phyloP scores from a whole-genome alignment of 1,284 basidiomycete species.

The Ceratobasidium sp. region DNA sequence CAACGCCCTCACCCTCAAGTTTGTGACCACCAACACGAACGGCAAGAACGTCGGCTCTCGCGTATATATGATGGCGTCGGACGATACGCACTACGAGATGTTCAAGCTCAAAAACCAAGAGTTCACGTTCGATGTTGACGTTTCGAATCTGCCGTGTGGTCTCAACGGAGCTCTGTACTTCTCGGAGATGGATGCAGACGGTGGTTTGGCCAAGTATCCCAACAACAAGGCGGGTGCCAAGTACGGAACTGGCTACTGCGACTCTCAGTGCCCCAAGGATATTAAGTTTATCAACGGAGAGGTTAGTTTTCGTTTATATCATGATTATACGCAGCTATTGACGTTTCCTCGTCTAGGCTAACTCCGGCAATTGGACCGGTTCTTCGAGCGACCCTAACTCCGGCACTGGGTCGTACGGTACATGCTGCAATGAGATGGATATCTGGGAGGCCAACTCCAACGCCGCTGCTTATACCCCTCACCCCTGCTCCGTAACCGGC shows the following conservation, averaged over 20 bases:
- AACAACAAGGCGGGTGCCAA: conserved; percentile 58
- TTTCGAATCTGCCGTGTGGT: conserved; percentile 69
- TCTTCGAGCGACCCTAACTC: conserved; percentile 46
- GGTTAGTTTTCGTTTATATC: conserved; percentile 20
- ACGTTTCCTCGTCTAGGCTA: conserved; percentile 43
- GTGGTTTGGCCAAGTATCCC: conserved; percentile 65
- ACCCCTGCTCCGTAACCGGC: conserved; percentile 46
- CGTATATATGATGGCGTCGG: conserved; percentile 64
- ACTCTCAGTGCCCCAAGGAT: conserved; percentile 42
- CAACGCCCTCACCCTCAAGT: conserved; percentile 66
- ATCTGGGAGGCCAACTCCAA: conserved; percentile 62
- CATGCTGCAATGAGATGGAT: conserved; percentile 51
- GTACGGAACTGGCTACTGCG: conserved; percentile 47
- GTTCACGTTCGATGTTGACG: conserved; percentile 72
- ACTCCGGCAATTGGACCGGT: conserved; percentile 35
- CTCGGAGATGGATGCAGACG: conserved; percentile 68
- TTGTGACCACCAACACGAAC: conserved; percentile 64
- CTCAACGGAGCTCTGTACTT: conserved; percentile 70
- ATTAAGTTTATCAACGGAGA: conserved; percentile 48
- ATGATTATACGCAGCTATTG: conserved; percentile 41
- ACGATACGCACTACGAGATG: conserved; percentile 63
- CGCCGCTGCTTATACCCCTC: conserved; percentile 64
- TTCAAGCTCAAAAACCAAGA: conserved; percentile 70
- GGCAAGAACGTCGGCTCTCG: conserved; percentile 71
- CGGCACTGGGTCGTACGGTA: conserved; percentile 47